Base-by-base conservation (phyloP, 164 flowering plant species). In the Stephania japonica region DNA sequence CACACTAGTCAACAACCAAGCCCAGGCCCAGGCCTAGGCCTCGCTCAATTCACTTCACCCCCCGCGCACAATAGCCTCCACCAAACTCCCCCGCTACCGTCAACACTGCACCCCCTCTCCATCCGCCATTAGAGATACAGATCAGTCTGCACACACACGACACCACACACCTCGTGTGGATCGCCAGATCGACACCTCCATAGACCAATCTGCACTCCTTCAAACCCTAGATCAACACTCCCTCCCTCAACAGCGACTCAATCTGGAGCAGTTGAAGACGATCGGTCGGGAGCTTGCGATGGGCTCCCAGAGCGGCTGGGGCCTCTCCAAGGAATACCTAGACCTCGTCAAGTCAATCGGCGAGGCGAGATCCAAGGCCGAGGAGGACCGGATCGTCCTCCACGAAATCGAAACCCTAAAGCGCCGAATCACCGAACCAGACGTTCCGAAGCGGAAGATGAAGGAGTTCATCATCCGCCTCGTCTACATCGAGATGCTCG, bases 281-380 rank as follows among this genome's bases (percentile, higher is more conserved):
- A 88, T 95, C 70, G 99, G 99, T 0, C 75, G 98, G 87, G 99
- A 95, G 91, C 96, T 95, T 73, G 98, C 99, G 18, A 95, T 95
- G 98, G 93, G 97, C 75, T 91, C 97, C 77, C 92, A 87, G 61
- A 94, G 90, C 7, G 97, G 94, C 6, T 90, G 91, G 81, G 93
- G 94, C 9, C 92, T 93, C 68, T 93, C 99, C 38, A 93, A 90
- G 78, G 99, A 93, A 76, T 96, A 93, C 75, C 81, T 96, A 21
- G 99, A 96, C 79, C 88, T 96, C 42, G 89, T 96, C 59, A 96
- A 96, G 75, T 96, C 98, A 24, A 96, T 96, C 68, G 99, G 99
- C 42, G 99, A 96, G 75, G 85, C 97, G 1, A 89, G 99, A 84
- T 96, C 98, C 77, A 91, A 93, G 77, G 92, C 98, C 49, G 99